Evolutionary conservation across 306 rosid species (phyloP), one percentile per base, ranked within the genome.

Genomic region (Ziziphus jujuba): DNA sequence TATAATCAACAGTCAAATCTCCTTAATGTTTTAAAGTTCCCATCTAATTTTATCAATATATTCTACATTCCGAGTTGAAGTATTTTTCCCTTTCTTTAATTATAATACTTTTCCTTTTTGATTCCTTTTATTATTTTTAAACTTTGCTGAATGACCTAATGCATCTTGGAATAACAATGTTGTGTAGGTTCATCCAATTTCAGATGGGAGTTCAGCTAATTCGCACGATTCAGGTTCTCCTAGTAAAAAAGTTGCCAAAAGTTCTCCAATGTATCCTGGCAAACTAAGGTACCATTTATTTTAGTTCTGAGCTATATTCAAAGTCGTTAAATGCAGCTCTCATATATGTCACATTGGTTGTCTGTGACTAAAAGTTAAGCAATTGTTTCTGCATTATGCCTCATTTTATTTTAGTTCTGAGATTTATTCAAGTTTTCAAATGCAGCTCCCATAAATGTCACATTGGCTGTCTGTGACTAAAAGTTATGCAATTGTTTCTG

Each of bases 131-230:
- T 23, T 68, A 22, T 21, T 33, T 23, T 20, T 63, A 36, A 45
- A 69, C 22, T 65, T 21, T 59, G 23, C 56, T 54, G 33, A 66
- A 50, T 53, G 33, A 43, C n/a, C 51, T 65, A 54, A 47, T 67
- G 63, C 33, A 65, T 82, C 68, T 21, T 35, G 38, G 75, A 65
- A 62, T 56, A 61, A 69, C 63, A 75, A 73, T 75, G 35, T 28
- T 73, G n/a, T 80, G 84, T 77, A 95, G 99, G 90, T 95, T 80
- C 95, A 82, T 19, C 80, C 91, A 61, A 58, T 66, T 65, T 74
- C 91, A 40, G 91, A 89, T 35, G 83, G 83, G 61, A 84, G 80
- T 75, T 72, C 77, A 23, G 83, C 74, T 45, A 90, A 80, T 66
- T 50, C 78, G 63, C 51, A 57, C 58, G 63, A 69, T 62, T 71